phyloP scores from a whole-genome alignment of 75 land plant species.

The Cryptomeria japonica region DNA sequence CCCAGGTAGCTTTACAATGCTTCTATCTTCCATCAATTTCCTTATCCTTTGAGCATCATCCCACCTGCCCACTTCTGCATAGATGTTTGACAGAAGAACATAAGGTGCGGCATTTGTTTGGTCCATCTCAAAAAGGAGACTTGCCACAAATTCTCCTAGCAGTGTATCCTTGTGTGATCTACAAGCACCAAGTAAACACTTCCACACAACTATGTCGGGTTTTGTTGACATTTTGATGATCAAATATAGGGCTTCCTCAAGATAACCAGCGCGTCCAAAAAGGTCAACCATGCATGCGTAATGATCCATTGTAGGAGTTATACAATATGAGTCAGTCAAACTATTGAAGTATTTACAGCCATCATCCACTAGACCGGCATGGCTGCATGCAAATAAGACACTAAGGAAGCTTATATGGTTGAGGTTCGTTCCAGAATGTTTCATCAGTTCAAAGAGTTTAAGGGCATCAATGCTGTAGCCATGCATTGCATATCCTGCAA shows the following conservation, averaged over 20 bases:
- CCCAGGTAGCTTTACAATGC: conserved; percentile 24
- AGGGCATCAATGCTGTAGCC: conserved; percentile 14
- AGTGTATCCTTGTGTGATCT: conserved; percentile 19
- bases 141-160: conserved; percentile 18
- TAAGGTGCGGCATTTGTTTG: conserved; percentile 23
- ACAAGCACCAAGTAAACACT: conserved; percentile 29
- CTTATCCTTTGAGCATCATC: conserved; percentile 22
- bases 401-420: conserved; percentile 14
- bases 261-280: conserved; percentile 36
- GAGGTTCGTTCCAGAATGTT: neutral
- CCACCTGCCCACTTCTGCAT: conserved; percentile 25
- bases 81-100: conserved; percentile 37
- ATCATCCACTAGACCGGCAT: conserved; percentile 18
- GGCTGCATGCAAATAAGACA: conserved; percentile 19
- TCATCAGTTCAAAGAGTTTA: conserved; percentile 16
- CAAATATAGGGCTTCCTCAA: conserved; percentile 23
- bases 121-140: conserved; percentile 14
- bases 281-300: conserved; percentile 39
- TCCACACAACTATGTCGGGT: conserved; percentile 20
- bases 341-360: conserved; percentile 17
- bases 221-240: conserved; percentile 23
- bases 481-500: conserved; percentile 28
- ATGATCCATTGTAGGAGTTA: conserved; percentile 25
- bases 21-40: conserved; percentile 21
- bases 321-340: conserved; percentile 17